Evolutionary conservation across 1,139 yeast genomes (phyloP), one percentile per base, ranked within the genome.

Genomic region (Candida glucosophila): DNA sequence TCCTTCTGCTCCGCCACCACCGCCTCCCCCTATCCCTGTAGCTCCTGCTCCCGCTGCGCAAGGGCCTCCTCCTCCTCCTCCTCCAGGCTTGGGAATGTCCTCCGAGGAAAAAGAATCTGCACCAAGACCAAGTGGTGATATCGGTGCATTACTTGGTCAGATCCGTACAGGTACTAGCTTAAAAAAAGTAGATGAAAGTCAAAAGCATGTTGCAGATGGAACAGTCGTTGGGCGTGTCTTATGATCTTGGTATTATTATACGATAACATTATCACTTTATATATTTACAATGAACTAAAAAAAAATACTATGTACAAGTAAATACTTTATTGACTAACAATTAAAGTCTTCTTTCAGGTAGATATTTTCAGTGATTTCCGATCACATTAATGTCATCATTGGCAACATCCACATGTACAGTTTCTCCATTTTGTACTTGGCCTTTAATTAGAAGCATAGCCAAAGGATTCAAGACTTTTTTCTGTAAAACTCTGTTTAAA

Each of bases 401-500:
- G 25, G 46, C 41, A 3, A 46, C 54, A 9, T 34, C 44, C 3
- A 62, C 58, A 4, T 50, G 41, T 3, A 83, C 90, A 2, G 66
- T 62, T 43, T 83, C 95, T 23, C 73, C 77, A 28, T 77, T 73
- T 36, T 67, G 68, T 11, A 90, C 65, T 41, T 79, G 79, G 3
- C 96, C 97, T 43, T 75, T 75, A 36, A 90, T 72, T 58, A 90
- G 52, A 41, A 70, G 59, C 49, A 73, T 67, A 1, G 97, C 94
- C 68, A 90, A 68, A 18, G 96, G 95, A 47, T 88, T 86, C 52
- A 90, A 63, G 12, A 90, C 50, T 38, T 68, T 60, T 60, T 80
- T 83, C 49, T 85, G 95, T 33, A 90, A 74, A 20, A 86, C 70
- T 41, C 98, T 72, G 61, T 90, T 90, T 48, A 90, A 67, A 5